Conservation (phyloP, 1,139 yeast species). For the Pichia sp. region DNA sequence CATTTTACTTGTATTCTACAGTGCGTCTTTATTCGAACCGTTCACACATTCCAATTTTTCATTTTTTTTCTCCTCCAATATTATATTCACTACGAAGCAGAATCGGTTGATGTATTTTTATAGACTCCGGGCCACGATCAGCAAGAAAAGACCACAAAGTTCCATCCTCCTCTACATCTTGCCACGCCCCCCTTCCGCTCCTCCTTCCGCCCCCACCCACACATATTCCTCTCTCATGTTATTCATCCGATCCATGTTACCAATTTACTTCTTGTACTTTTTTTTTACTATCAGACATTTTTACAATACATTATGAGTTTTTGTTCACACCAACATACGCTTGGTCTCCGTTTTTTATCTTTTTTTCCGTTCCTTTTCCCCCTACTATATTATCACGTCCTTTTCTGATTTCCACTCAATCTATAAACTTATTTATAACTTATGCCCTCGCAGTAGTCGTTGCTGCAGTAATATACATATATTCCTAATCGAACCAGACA, state of each 20-base stretch:
- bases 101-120: not conserved
- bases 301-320: not conserved
- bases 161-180: not conserved
- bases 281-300: not conserved
- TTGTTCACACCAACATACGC: not conserved
- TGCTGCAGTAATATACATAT: not conserved
- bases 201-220: no score
- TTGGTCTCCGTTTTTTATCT: not conserved
- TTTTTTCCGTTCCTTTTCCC: not conserved
- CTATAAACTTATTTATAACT: not conserved
- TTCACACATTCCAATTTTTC: not conserved
- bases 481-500: no score
- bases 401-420: not conserved
- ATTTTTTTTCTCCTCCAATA: not conserved
- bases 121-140: not conserved
- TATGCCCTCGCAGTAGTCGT: not conserved
- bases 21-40: not conserved
- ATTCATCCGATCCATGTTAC: not conserved
- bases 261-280: not conserved
- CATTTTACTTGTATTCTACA: not conserved
- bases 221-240: not conserved
- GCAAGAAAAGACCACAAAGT: not conserved
- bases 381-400: not conserved
- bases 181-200: no score
- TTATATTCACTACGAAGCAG: not conserved